Evolutionary conservation across 768 basidiomycete species (phyloP).

Genomic region (Tephrocybe rancida): DNA sequence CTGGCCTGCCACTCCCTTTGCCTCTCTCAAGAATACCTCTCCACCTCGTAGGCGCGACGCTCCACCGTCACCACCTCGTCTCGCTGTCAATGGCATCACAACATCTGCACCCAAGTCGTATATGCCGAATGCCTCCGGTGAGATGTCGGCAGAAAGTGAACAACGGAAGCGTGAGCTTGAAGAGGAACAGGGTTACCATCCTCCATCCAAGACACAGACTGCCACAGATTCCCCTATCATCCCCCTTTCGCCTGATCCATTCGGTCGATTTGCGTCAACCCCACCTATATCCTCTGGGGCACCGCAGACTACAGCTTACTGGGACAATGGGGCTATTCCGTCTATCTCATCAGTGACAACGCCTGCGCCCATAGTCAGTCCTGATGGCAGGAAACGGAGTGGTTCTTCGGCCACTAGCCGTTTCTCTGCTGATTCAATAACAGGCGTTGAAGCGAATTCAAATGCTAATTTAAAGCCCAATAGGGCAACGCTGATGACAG

Average conservation of each 20-base stretch:
- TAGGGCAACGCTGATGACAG: constrained; percentile 64
- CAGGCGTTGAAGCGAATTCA: constrained; percentile 33
- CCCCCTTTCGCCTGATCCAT: constrained; percentile 85
- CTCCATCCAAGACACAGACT: constrained; percentile 22
- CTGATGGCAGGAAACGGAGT: constrained; percentile 24
- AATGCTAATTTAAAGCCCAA: constrained; percentile 33
- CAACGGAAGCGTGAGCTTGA: constrained; percentile 51
- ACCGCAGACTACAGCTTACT: constrained; percentile 38
- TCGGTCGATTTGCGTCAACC: constrained; percentile 68
- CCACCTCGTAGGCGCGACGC: constrained; percentile 24
- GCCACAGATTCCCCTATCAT: constrained; percentile 61
- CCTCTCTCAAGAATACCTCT: constrained; percentile 31
- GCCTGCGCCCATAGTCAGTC: neutral
- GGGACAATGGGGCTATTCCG: constrained; percentile 37
- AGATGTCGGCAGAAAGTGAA: constrained; percentile 46
- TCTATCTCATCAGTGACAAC: constrained; percentile 14
- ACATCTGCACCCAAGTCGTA: constrained; percentile 58
- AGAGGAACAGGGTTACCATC: constrained; percentile 53
- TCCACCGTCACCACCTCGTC: constrained; percentile 57
- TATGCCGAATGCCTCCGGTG: constrained; percentile 26
- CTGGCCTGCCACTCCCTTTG: constrained; percentile 47
- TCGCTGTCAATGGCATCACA: constrained; percentile 72
- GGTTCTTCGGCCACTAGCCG: constrained; percentile 49
- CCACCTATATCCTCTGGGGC: constrained; percentile 24
- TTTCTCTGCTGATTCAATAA: constrained; percentile 76